Conservation (phyloP, 2,329 filamentous ascomycete genomes). For the Arthrobotrys pseudoclavata region DNA sequence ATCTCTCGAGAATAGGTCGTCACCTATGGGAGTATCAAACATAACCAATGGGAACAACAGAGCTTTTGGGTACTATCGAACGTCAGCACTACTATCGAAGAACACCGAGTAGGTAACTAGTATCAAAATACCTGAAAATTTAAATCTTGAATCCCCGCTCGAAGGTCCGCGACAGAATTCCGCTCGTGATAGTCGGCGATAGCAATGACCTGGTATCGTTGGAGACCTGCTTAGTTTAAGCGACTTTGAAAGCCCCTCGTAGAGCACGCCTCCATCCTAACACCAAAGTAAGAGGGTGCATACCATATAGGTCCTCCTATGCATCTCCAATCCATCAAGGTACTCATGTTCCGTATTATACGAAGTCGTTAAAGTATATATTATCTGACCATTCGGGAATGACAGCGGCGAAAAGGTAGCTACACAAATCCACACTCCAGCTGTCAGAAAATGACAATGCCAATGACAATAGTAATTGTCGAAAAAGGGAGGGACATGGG, state of each 20-base stretch:
- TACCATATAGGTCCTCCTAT: conserved; percentile 63
- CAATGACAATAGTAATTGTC: not conserved
- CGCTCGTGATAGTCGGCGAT: conserved; percentile 85
- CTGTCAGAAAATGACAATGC: not conserved
- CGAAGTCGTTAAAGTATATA: conserved; percentile 89
- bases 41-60: conserved; percentile 83
- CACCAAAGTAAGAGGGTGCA: not conserved
- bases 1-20: conserved; percentile 68
- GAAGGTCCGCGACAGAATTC: conserved; percentile 64
- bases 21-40: conserved; percentile 77
- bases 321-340: conserved; percentile 63
- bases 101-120: not conserved
- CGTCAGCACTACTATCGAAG: conserved; percentile 1
- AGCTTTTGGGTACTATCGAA: conserved; percentile 79
- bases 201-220: conserved; percentile 74
- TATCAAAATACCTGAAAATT: conserved; percentile 46
- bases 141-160: conserved; percentile 51
- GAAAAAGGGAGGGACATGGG: conserved; percentile 36
- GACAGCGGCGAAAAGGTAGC: conserved; percentile 94
- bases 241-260: conserved; percentile 31
- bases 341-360: conserved; percentile 75
- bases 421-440: conserved; percentile 66
- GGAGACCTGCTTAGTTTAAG: conserved; percentile 55
- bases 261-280: conserved; percentile 16
- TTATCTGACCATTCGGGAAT: conserved; percentile 85